These are phyloP conservation scores for Mycena maculata DNA, from an alignment of 768 basidiomycete genomes.

Conservation along the genomic window DNA sequence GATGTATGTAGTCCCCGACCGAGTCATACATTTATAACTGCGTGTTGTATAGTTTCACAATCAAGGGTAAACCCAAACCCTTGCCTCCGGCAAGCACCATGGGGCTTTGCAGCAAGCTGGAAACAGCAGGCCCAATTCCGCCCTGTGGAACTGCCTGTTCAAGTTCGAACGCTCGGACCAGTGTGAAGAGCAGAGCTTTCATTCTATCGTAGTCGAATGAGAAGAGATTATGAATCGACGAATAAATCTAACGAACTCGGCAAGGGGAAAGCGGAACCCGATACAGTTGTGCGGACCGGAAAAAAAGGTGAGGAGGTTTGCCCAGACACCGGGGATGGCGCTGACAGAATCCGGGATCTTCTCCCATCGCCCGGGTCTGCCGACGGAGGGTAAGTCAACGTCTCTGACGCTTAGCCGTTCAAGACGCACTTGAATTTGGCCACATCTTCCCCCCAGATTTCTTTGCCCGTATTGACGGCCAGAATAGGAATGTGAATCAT, in stretches of 20 bases:
- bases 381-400: not conserved
- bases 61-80: not conserved
- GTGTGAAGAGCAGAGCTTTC: slow-evolving; percentile 56
- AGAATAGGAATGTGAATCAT: too few relatives aligned
- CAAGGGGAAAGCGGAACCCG: slow-evolving; percentile 75
- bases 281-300: slow-evolving; percentile 67
- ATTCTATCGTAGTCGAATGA: slow-evolving; percentile 33
- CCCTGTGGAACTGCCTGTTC: slow-evolving; percentile 38
- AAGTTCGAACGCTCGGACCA: slow-evolving; percentile 63
- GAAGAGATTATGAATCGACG: not conserved
- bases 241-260: slow-evolving; percentile 49
- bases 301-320: slow-evolving; percentile 21
- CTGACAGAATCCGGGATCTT: slow-evolving; percentile 1
- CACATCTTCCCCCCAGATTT: slow-evolving; percentile 13
- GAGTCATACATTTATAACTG: not conserved
- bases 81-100: not conserved
- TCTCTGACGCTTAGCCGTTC: not conserved
- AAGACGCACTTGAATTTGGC: slow-evolving; percentile 13
- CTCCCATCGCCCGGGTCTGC: slow-evolving; percentile 33
- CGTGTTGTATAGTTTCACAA: not conserved
- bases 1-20: too few relatives aligned
- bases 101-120: slow-evolving; percentile 1
- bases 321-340: slow-evolving; percentile 19
- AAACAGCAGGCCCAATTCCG: not conserved
- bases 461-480: too few relatives aligned